Base-by-base conservation (phyloP, 495 filamentous ascomycete species). In the Penicillium roqueforti region DNA sequence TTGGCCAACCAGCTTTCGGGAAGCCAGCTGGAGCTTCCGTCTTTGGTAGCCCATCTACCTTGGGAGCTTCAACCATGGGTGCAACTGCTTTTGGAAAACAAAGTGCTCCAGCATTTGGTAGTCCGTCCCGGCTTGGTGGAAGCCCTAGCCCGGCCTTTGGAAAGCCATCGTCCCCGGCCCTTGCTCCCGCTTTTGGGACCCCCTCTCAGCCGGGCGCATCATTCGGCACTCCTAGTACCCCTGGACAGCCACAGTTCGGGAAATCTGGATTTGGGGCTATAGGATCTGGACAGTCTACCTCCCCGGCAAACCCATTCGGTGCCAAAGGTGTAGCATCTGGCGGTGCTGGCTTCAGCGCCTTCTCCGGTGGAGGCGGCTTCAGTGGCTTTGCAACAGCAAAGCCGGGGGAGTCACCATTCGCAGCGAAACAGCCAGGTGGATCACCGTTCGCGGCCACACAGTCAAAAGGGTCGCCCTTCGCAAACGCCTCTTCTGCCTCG, bases 181-280 rank as follows among this genome's bases (percentile, higher is more conserved):
- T 49, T 53, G 70, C 68, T 20, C 63, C 52, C 54, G 59, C 43
- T 61, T 73, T 68, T 64, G 69, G 68, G 22, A 39, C 57, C 6
- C 59, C 67, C 7, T 65, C 68, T 66, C 77, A 61, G 43, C 44
- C 59, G 9, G 63, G 61, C 1, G 25, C 64, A 34, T 29, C 55
- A 0, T 72, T 73, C 58, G 70, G 72, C 43, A 36, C 60, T 13
- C 26, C 65, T 8, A 67, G 62, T 42, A 56, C 64, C n/a, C 40
- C 63, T 11, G 68, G 63, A 8, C 66, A 71, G 23, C 41, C 68
- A 0, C 45, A 63, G 47, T 74, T 77, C 43, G 73, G 72, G 16
- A 54, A 69, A 42, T 60, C 67, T 34, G 63, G 72, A 42, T 85
- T 88, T 56, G 81, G 74, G 1, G 71, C 76, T 0, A 70, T 76